Conservation (phyloP, 139 green algal species). For the Chlamydomonas eustigma region DNA sequence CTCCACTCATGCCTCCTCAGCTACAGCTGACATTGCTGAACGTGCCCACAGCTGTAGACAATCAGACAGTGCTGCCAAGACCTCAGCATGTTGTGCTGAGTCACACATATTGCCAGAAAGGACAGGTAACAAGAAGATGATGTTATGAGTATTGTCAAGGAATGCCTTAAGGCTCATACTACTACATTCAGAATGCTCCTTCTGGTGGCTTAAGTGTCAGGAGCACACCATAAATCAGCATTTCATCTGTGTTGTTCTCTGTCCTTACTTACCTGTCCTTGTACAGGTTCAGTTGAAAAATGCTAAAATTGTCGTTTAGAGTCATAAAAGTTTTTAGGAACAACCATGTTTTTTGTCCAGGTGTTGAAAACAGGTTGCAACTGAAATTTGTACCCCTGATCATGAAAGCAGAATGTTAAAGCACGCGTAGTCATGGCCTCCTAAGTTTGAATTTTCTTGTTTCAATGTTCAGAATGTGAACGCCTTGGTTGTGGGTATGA, state of each 20-base stretch:
- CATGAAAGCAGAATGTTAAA: no score
- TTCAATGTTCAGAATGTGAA: constrained; percentile 63
- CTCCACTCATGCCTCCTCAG: constrained; percentile 86
- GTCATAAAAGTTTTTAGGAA: no score
- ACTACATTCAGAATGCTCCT: background rate
- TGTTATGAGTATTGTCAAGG: background rate
- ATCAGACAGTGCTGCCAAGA: constrained; percentile 77
- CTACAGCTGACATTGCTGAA: constrained; percentile 97
- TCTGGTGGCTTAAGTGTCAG: background rate
- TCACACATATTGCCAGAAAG: constrained; percentile 86
- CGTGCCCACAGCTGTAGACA: constrained; percentile 74
- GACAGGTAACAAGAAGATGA: constrained; percentile 32
- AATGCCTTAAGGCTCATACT: background rate
- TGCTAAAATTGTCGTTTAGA: no score
- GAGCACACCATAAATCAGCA: background rate
- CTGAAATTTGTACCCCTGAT: no score
- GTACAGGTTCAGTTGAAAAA: no score
- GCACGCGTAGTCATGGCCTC: no score
- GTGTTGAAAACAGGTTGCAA: no score
- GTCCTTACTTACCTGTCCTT: no score
- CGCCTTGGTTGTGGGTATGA: constrained; percentile 86
- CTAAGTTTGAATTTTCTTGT: no score
- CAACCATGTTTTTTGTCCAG: no score
- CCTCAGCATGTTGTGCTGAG: constrained; percentile 98
- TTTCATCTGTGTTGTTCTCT: no score